Base-by-base conservation (phyloP, 257 asterid species). In the Fraxinus excelsior region DNA sequence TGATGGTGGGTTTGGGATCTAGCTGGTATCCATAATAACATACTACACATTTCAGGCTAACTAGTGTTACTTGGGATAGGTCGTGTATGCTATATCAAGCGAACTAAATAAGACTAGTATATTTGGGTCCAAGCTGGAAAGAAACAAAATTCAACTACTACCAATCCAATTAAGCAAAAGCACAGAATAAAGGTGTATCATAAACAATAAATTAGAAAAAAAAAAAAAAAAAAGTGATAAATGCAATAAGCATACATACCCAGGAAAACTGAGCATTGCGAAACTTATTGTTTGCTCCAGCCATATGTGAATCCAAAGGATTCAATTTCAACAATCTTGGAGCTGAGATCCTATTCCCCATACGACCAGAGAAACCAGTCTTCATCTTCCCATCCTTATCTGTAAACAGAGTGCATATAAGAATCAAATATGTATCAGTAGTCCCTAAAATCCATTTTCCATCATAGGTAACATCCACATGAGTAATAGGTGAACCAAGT, bases 381-480 rank as follows among this genome's bases (percentile, higher is more conserved):
- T 90, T 95, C 0, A 88, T 72, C 78, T 82, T 90, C 67, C 99
- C 99, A 78, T 89, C 93, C 86, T 93, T 95, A 56, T 95, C 99
- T 3, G 90, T 78, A 84, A 90, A 93, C 85, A 90, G 44, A 79
- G 90, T 84, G 81, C 99, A 95, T 73, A 95, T 90, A 56, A 95
- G 87, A 58, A 95, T 76, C 92, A 95, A 86, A 78, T 95, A 95
- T 46, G 87, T 79, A 82, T 93, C 97, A 31, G 99, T 93, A 40
- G 99, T 95, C 75, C 98, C 99, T 84, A 95, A 80, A 72, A 93
- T 91, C 99, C 99, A 95, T 75, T 90, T 95, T 62, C 99, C 99
- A 78, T 95, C 99, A 78, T 79, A 95, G 37, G 99, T 95, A 79
- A 95, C 99, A 85, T 94, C 99, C 56, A 94, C 94, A 79, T 92